Evolutionary conservation across 352 stramenopile genomes (phyloP).

Genomic region (Plasmopara muralis): DNA sequence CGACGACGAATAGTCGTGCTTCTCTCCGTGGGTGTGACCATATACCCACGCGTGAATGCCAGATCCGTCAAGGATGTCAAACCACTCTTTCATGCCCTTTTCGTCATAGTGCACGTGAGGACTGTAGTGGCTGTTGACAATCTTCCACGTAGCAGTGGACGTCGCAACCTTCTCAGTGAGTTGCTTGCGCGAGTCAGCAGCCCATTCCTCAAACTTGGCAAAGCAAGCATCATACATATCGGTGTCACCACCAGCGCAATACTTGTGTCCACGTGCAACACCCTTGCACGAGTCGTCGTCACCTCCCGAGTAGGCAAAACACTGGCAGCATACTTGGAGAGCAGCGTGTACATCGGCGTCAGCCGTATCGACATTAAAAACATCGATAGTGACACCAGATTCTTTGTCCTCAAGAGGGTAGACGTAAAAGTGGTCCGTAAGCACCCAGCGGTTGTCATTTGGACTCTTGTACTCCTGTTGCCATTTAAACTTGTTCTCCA

Average conservation of each 20-base stretch:
- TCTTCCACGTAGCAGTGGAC: conserved; percentile 36
- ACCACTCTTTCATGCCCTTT: conserved; percentile 32
- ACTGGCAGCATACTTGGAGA: conserved; percentile 47
- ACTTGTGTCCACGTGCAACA: conserved; percentile 31
- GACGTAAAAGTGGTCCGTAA: conserved; percentile 51
- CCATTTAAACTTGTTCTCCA: conserved; percentile 42
- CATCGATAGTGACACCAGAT: conserved; percentile 40
- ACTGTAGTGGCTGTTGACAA: conserved; percentile 44
- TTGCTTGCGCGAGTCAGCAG: conserved; percentile 33
- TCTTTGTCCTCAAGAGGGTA: conserved; percentile 29
- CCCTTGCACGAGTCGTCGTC: conserved; percentile 32
- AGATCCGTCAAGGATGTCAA: conserved; percentile 26
- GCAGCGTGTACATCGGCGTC: conserved; percentile 41
- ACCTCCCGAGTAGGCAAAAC: conserved; percentile 35
- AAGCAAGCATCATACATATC: conserved; percentile 40
- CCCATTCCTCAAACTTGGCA: conserved; percentile 34
- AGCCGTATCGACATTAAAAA: conserved; percentile 52
- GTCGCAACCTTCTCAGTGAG: conserved; percentile 29
- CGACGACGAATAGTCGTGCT: conserved; percentile 23
- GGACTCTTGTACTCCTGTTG: conserved; percentile 38
- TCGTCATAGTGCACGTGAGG: conserved; percentile 35
- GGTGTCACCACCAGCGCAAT: conserved; percentile 31
- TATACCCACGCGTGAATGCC: conserved; percentile 33
- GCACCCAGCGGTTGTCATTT: conserved; percentile 46
- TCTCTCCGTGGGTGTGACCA: conserved; percentile 26